Percentiles rank a stretch among this genome's conserved stretches.
These are phyloP conservation scores for Alternaria sp. DNA, from an alignment of 2,329 filamentous ascomycete genomes.

Conservation along the genomic window DNA sequence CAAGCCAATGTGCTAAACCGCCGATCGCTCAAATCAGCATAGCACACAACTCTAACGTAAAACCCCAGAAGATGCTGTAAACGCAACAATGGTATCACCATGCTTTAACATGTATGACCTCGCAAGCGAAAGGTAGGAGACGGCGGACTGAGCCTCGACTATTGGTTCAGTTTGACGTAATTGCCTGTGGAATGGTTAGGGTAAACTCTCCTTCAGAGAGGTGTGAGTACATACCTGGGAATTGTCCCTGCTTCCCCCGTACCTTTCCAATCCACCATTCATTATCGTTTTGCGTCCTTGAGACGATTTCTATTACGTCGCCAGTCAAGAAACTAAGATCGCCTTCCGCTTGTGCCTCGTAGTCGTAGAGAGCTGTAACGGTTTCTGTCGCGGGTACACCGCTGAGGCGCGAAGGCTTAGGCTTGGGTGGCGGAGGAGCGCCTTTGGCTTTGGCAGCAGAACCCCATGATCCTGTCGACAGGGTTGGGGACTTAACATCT, in stretches of 20 bases:
- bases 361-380: slow-evolving; percentile 93
- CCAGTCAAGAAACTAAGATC: slow-evolving; percentile 91
- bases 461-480: slow-evolving; percentile 52
- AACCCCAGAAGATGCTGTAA: slow-evolving; percentile 8
- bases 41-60: slow-evolving; percentile 8
- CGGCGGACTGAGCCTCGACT: slow-evolving; percentile 8
- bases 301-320: slow-evolving; percentile 88
- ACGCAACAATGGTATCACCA: slow-evolving; percentile 1
- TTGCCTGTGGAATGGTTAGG: slow-evolving; percentile 50
- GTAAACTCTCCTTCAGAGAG: not conserved
- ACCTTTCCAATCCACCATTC: slow-evolving; percentile 96
- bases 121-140: slow-evolving; percentile 6
- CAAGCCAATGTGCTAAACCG: slow-evolving; percentile 6
- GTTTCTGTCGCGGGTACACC: slow-evolving; percentile 74
- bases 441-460: slow-evolving; percentile 59
- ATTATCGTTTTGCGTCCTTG: slow-evolving; percentile 86
- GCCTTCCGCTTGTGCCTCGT: slow-evolving; percentile 92
- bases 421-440: slow-evolving; percentile 61
- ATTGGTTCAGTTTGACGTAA: slow-evolving; percentile 54
- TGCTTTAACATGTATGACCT: slow-evolving; percentile 24
- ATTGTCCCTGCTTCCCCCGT: slow-evolving; percentile 84
- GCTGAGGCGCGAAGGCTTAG: slow-evolving; percentile 76
- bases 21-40: slow-evolving; percentile 3
- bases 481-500: slow-evolving; percentile 38
- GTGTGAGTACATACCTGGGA: slow-evolving; percentile 75